Evolutionary conservation across 106 monocot genomes (phyloP), one percentile per base, ranked within the genome.

Genomic region (Posidonia australis): DNA sequence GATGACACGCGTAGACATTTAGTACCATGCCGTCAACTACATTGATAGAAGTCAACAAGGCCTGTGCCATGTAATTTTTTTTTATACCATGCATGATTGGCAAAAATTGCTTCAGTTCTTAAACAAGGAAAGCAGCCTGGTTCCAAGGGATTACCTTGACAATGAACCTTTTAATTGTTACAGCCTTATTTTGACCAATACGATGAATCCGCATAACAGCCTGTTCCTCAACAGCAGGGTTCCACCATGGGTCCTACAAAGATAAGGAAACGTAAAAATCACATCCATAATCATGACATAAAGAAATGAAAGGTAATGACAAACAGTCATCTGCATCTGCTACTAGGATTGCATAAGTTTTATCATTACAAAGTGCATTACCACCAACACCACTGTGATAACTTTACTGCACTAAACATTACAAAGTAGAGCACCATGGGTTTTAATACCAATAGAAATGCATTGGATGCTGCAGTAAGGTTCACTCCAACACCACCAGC

Each of bases 401-500:
- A 1, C 11, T 53, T 10, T 21, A n/a, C 53, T 19, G 6, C 53
- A 53, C 60, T 30, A 60, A 17, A 16, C 16, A 60, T 28, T 31
- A 28, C 31, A 32, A 3, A 14, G 7, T 28, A 48, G 48, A n/a
- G 1, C 48, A 48, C 17, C 4, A 2, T 2, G 26, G 56, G 12
- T n/a, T 56, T 12, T 42, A 47, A 61, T 84, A 94, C 93, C 93
- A 94, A 69, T 21, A 94, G 73, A 74, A 94, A 94, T 59, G 86
- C 93, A 89, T 89, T 89, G 45, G 78, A 84, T 69, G 93, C 93
- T 46, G 93, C 93, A 48, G 93, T 94, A 54, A 94, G 89, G 64
- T 94, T 94, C 73, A 94, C 76, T 59, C 93, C 93, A 68, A 94
- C 93, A 80, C 93, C 93, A 44, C 93, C 93, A 64, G 93, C 86